phyloP scores from a whole-genome alignment of 2,329 filamentous ascomycete genomes.

The Sporothrix brasiliensis region DNA sequence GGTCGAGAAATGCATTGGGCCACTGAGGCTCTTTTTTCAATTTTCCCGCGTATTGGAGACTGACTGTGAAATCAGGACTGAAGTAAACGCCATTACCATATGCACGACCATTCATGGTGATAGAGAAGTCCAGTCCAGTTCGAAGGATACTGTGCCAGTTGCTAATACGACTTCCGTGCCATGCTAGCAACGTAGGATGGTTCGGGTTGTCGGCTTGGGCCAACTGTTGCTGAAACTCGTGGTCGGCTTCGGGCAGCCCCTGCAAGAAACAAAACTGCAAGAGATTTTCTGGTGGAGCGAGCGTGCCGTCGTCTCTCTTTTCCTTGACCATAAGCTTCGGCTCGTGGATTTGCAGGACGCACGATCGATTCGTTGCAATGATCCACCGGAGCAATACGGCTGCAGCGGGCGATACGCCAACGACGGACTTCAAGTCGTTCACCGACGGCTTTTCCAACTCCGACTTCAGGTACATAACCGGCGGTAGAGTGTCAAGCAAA shows the following conservation, averaged over 20 bases:
- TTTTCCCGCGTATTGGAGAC: slow-evolving; percentile 52
- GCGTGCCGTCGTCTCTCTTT: neutral
- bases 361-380: slow-evolving; percentile 84
- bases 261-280: slow-evolving; percentile 87
- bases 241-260: slow-evolving; percentile 84
- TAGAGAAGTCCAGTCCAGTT: slow-evolving; percentile 74
- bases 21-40: slow-evolving; percentile 48
- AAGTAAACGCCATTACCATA: slow-evolving; percentile 84
- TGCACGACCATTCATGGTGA: slow-evolving; percentile 65
- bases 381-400: slow-evolving; percentile 80
- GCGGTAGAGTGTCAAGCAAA: slow-evolving; percentile 62
- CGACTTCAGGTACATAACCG: slow-evolving; percentile 59
- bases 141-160: slow-evolving; percentile 94
- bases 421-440: slow-evolving; percentile 50
- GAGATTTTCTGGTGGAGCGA: slow-evolving; percentile 50
- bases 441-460: slow-evolving; percentile 50
- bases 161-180: slow-evolving; percentile 74
- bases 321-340: slow-evolving; percentile 29
- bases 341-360: slow-evolving; percentile 73
- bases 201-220: slow-evolving; percentile 43
- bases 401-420: slow-evolving; percentile 64
- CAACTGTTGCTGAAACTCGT: slow-evolving; percentile 69
- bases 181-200: slow-evolving; percentile 77
- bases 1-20: slow-evolving; percentile 67
- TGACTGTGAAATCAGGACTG: slow-evolving; percentile 61